These are phyloP conservation scores for Cerioporus squamosus DNA, from an alignment of 1,284 basidiomycete genomes.

Conservation along the genomic window DNA sequence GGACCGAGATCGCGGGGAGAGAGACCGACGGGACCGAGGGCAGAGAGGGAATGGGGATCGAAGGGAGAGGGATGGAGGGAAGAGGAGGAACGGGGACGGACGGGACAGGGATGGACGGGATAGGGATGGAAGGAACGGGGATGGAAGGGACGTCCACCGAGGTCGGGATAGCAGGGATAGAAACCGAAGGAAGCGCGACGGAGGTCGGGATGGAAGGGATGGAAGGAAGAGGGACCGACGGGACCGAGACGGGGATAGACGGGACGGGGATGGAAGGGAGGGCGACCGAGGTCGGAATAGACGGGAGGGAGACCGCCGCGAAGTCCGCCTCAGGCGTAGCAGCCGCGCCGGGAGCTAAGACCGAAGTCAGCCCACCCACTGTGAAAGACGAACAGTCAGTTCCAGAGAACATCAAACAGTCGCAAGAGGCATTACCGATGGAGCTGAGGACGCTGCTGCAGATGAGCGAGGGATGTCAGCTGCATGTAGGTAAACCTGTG, in stretches of 20 bases:
- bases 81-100: constrained; percentile 3
- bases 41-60: not conserved
- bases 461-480: not conserved
- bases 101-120: constrained; percentile 1
- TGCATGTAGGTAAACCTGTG: not conserved
- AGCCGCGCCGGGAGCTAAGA: not conserved
- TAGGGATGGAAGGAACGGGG: not conserved
- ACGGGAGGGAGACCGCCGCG: constrained; percentile 3
- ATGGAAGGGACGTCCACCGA: not conserved
- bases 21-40: too few species aligned
- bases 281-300: not conserved
- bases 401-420: not conserved
- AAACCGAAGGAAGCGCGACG: not conserved
- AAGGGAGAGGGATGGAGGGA: not conserved
- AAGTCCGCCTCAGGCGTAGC: not conserved
- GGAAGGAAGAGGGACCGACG: not conserved
- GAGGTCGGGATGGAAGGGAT: constrained; percentile 6
- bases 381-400: not conserved
- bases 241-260: not conserved
- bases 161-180: not conserved
- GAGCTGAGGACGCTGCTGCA: not conserved
- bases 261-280: not conserved
- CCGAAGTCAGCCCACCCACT: not conserved
- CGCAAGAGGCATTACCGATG: not conserved
- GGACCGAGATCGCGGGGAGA: too few species aligned